A percentile compares a stretch with the other conserved stretches of the same genome.
phyloP scores from a whole-genome alignment of 768 basidiomycete species.

The Chalciporus sphaerocephalus region DNA sequence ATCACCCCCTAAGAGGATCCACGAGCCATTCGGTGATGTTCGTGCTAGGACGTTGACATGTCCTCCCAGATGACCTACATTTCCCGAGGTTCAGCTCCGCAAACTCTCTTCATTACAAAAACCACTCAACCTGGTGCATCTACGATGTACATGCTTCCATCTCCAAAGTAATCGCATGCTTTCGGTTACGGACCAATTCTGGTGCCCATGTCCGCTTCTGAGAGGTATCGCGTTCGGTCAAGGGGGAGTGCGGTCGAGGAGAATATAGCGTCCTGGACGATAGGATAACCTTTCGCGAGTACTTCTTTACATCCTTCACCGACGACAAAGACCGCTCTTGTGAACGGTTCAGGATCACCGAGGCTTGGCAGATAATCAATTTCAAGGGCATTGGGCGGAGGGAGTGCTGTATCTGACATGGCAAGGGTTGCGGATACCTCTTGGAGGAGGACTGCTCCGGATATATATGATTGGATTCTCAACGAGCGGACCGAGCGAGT shows the following conservation, averaged over 20 bases:
- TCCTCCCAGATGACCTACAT: slow-evolving; percentile 46
- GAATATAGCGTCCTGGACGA: slow-evolving; percentile 33
- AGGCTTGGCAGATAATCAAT: slow-evolving; percentile 21
- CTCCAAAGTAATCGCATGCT: slow-evolving; percentile 52
- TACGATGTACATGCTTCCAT: slow-evolving; percentile 56
- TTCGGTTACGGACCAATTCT: slow-evolving; percentile 48
- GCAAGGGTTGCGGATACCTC: neutral
- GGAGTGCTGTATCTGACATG: slow-evolving; percentile 1
- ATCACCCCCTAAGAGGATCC: slow-evolving; percentile 55
- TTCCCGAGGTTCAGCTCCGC: neutral
- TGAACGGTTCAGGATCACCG: slow-evolving; percentile 45
- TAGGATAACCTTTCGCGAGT: slow-evolving; percentile 41
- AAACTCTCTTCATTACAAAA: neutral
- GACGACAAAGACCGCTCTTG: slow-evolving; percentile 44
- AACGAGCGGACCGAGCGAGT: neutral
- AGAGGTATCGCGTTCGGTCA: slow-evolving; percentile 38
- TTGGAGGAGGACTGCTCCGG: neutral
- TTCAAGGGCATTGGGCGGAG: slow-evolving; percentile 5
- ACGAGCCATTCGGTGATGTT: slow-evolving; percentile 49
- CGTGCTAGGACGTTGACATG: slow-evolving; percentile 54
- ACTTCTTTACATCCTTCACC: slow-evolving; percentile 37
- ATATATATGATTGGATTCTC: neutral
- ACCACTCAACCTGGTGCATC: slow-evolving; percentile 42
- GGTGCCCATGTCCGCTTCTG: slow-evolving; percentile 28
- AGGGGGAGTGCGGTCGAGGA: slow-evolving; percentile 35